Conservation (phyloP, 345 rosid genomes). For the Citrus medica region DNA sequence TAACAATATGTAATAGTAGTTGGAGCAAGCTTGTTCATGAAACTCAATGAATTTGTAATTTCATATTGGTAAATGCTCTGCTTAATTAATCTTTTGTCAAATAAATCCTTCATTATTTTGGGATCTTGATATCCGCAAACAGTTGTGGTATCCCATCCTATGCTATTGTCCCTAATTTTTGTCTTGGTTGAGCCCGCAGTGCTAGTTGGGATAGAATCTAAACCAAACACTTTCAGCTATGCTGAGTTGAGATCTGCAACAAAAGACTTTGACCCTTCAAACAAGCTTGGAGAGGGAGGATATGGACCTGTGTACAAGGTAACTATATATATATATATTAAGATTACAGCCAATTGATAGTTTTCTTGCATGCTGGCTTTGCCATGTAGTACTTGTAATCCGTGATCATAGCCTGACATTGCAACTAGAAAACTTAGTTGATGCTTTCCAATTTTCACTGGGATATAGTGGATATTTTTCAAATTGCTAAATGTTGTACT, state of each 20-base stretch:
- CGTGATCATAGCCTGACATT: background rate
- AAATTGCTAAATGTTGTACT: background rate
- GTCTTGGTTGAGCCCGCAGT: constrained; percentile 19
- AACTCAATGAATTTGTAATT: background rate
- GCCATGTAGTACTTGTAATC: background rate
- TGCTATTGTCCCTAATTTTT: background rate
- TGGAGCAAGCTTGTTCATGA: background rate
- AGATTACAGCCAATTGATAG: background rate
- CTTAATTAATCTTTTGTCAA: background rate
- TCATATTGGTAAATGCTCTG: background rate
- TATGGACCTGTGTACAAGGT: constrained; percentile 41
- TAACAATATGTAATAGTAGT: background rate
- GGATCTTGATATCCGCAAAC: background rate
- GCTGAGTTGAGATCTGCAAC: constrained; percentile 33
- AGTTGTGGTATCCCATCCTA: background rate
- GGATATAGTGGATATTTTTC: background rate
- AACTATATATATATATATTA: background rate
- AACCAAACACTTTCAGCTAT: constrained; percentile 32
- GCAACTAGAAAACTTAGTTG: background rate
- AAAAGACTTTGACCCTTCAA: constrained; percentile 28
- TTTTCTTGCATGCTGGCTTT: background rate
- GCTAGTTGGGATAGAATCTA: constrained; percentile 20
- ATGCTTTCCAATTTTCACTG: background rate
- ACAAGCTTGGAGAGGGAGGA: constrained; percentile 44
- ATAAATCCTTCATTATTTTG: background rate